Base-by-base conservation (phyloP, 768 basidiomycete genomes). In the Roridomyces roridus region DNA sequence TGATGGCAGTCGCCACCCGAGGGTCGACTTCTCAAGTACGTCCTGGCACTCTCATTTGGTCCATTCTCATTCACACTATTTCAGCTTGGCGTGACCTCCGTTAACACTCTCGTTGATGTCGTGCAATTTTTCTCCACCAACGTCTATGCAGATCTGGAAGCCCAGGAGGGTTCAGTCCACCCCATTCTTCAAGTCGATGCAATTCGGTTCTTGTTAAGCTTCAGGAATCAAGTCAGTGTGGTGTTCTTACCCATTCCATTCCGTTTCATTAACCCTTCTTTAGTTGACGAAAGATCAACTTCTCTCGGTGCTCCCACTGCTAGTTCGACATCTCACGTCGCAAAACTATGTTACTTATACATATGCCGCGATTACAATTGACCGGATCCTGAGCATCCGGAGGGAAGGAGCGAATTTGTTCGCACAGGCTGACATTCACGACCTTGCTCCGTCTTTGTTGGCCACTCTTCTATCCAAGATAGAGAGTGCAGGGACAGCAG, bases 361-460 rank as follows among this genome's bases (percentile, higher is more conserved):
- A 0, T 98, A 98, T 72, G 94, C 96, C 9, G 96, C 97, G 17
- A 95, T 98, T 65, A 94, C 96, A n/a, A 96, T 99, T 67, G 97
- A 99, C 67, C 85, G 95, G 7, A 88, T 98, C 50, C 75, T 99
- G 36, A 93, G 87, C 72, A 97, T 98, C 72, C 94, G 92, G 68
- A 87, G 90, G 65, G 85, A 85, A 4, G 80, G 80, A 5, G 82
- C 85, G 59, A 77, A 92, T 23, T 67, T 94, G 95, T 98, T 98
- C 74, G 80, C 87, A 1, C 90, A 93, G 69, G 86, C 85, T 25
- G 96, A 98, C 68, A 85, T 98, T 25, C 88, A 88, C 44, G 90
- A 91, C 11, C 84, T 90, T 59, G 92, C 94, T n/a, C 77, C 84
- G 15, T 80, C 83, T 41, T 80, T 97, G 56, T 73, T 94, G 23